These are phyloP conservation scores for Brachypodium distachyon DNA, from an alignment of 202 grass and related monocot genomes.

Conservation along the genomic window DNA sequence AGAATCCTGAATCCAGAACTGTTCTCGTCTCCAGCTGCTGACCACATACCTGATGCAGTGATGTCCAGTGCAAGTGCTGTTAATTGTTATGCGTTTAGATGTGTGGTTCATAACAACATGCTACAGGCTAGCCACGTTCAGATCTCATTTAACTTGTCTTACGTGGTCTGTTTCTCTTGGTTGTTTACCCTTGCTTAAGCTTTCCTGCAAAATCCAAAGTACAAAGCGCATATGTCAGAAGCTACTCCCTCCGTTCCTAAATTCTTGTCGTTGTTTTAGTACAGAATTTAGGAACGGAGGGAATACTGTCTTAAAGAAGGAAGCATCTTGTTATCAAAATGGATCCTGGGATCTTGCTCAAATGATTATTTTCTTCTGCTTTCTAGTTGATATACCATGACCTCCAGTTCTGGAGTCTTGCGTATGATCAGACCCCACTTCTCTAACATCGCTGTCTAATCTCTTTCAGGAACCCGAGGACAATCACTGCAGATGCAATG, in stretches of 20 bases:
- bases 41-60: background rate
- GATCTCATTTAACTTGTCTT: background rate
- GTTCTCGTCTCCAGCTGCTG: background rate
- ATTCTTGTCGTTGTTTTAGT: no score
- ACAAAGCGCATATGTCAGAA: background rate
- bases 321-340: background rate
- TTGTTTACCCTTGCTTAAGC: background rate
- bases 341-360: background rate
- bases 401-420: background rate
- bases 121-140: background rate
- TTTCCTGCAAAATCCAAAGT: background rate
- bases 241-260: no score
- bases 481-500: slow-evolving; percentile 85
- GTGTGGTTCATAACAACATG: background rate
- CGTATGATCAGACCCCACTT: background rate
- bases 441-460: background rate
- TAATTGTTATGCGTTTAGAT: background rate
- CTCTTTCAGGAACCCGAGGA: slow-evolving; percentile 66
- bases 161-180: background rate
- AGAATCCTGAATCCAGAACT: background rate
- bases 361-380: background rate
- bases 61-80: background rate
- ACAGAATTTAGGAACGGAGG: no score
- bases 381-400: background rate
- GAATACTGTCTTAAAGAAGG: background rate